Base-by-base conservation (phyloP, 345 rosid genomes). In the Citrus glauca region DNA sequence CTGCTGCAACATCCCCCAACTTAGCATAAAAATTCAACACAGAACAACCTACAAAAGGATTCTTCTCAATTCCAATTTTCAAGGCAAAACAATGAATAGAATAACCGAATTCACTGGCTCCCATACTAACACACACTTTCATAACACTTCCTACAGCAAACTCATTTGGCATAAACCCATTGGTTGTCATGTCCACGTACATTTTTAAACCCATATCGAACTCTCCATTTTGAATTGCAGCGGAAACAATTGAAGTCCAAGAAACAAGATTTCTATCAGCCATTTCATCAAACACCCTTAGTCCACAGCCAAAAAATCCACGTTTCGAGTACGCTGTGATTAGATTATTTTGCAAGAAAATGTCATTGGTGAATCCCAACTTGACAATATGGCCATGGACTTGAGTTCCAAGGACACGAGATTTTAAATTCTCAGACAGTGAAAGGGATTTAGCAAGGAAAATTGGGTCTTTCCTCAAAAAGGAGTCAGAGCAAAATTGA, bases 201-300 rank as follows among this genome's bases (percentile, higher is more conserved):
- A 78, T 57, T 62, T 61, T 67, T 50, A 78, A 53, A 11, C 84
- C 80, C 56, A 82, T 20, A 10, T 72, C 71, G 35, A 78, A 59
- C 38, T 84, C 80, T 37, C 76, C 79, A 20, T 42, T 42, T 28
- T 74, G 75, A 33, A 66, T 30, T 0, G 87, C 77, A 6, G 76
- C 76, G 1, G 85, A 84, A 67, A 86, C 67, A 38, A 80, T 70
- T 69, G 82, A 66, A 75, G 87, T 84, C 87, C 87, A 86, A 50
- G 89, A 84, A n/a, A 86, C 63, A 71, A 82, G 27, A 80, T 82
- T 86, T 76, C 82, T 75, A 1, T 32, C 33, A 57, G 85, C 66
- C 85, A 86, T 86, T 71, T 80, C 85, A 73, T 82, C 82, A 62
- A 84, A 82, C 75, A 86, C 77, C 72, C 66, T 78, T 19, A 75